Evolutionary conservation across 371 early-diverging fungal species (phyloP).

Genomic region (Chytridiales sp.): DNA sequence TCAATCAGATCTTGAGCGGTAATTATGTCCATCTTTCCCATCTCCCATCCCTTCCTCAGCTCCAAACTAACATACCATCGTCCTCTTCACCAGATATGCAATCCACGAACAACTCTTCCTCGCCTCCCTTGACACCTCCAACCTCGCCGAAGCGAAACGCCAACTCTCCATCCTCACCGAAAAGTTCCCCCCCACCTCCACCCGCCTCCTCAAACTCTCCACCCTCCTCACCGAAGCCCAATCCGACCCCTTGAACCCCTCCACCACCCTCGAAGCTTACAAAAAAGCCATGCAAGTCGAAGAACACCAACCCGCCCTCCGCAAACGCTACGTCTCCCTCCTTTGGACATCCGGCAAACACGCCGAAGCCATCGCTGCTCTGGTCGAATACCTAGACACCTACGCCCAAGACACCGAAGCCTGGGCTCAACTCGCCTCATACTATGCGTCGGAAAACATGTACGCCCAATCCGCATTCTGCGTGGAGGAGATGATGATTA

Average conservation of each 20-base stretch:
- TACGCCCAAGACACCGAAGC: conserved; percentile 82
- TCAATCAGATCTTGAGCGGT: too few relatives aligned
- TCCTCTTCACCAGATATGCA: too few relatives aligned
- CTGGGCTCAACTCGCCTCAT: conserved; percentile 78
- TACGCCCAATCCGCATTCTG: conserved; percentile 85
- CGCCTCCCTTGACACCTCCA: conserved; percentile 76
- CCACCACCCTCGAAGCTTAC: conserved; percentile 56
- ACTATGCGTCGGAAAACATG: conserved; percentile 67
- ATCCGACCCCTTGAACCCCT: conserved; percentile 57
- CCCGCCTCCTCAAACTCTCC: not conserved
- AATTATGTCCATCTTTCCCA: conserved; percentile 16
- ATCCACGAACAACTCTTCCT: conserved; percentile 78
- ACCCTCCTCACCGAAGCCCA: conserved; percentile 10
- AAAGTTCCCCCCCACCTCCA: not conserved
- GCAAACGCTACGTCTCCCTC: conserved; percentile 54
- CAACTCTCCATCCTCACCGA: conserved; percentile 59
- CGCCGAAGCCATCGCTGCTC: conserved; percentile 70
- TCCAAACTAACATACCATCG: conserved; percentile 23
- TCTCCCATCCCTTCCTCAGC: conserved; percentile 1
- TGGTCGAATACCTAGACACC: conserved; percentile 75
- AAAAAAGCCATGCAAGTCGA: conserved; percentile 26
- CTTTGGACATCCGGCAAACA: conserved; percentile 63
- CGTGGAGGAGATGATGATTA: conserved; percentile 82
- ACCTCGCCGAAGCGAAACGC: conserved; percentile 60
- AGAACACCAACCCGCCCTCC: conserved; percentile 28